Base-by-base conservation (phyloP, 208 protist genomes). In the Trypanosoma scelopori region DNA sequence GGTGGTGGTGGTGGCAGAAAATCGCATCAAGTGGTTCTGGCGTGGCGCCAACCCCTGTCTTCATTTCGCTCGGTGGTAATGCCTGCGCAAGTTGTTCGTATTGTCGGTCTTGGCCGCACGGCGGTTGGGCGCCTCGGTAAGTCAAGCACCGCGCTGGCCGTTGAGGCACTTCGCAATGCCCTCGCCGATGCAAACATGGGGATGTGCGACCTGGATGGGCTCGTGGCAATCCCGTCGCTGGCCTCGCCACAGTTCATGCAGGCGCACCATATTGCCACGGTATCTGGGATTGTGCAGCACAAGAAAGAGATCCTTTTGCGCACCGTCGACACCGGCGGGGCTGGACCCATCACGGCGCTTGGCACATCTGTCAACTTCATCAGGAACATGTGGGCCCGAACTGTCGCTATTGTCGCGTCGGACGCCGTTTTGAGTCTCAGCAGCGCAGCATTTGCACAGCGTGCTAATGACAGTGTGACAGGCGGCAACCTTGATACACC, bases 171-270 rank as follows among this genome's bases (percentile, higher is more conserved):
- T 13, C 37, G 71, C n/a, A 50, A 65, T 13, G 87, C 85, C 5
- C 66, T 93, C 25, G 35, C 22, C 0, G 68, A 88, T 52, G 81
- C 83, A 0, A 74, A 81, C 50, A 71, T 95, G 46, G 18, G 35
- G 23, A 58, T 81, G 20, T 59, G 65, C 7, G 76, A 94, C 43
- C 35, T 96, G 5, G 82, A 79, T 18, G 84, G 63, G 1, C 76
- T 96, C 16, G 71, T 96, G n/a, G 85, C 88, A 12, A 79, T 88
- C 4, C 87, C 87, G 9, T 96, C 87, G 5, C 66, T 96, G 16
- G 80, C 87, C 15, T 74, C 82, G 0, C 74, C 64, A 1, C 83
- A 88, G 35, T 90, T 92, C 25, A 92, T 92, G 86, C 75, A 81
- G 45, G 82, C 83, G 4, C 86, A 92, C 68, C 81, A 81, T 71